These are phyloP conservation scores for Malassezia cuniculi DNA, from an alignment of 1,284 basidiomycete genomes.

Conservation along the genomic window DNA sequence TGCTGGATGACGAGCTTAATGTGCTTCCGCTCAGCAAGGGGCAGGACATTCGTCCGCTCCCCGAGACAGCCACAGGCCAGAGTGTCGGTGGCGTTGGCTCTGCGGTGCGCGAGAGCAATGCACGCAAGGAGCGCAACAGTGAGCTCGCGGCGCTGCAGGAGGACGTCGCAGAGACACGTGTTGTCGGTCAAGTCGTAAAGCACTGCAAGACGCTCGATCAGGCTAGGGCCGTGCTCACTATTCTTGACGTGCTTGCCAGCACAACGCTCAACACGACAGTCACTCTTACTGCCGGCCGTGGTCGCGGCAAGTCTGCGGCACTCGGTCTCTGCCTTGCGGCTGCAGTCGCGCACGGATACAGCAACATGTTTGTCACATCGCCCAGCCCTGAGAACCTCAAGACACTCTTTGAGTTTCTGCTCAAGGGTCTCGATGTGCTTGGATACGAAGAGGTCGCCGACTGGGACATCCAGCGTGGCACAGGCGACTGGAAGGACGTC, in stretches of 20 bases:
- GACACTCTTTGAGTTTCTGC: conserved; percentile 94
- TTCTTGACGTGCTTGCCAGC: conserved; percentile 39
- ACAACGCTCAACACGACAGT: conserved; percentile 74
- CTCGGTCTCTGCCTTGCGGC: conserved; percentile 85
- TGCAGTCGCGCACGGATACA: conserved; percentile 84
- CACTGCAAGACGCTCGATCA: conserved; percentile 89
- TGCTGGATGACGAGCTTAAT: conserved; percentile 95
- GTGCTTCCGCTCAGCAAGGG: conserved; percentile 91
- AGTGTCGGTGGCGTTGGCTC: conserved; percentile 24
- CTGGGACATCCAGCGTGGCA: conserved; percentile 87
- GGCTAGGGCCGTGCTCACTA: conserved; percentile 39
- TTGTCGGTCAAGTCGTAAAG: conserved; percentile 75
- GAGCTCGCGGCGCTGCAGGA: conserved; percentile 74
- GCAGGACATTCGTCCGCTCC: conserved; percentile 71
- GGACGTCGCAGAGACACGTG: conserved; percentile 68
- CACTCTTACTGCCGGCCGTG: conserved; percentile 82
- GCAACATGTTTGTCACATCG: conserved; percentile 95
- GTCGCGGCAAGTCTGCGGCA: conserved; percentile 91
- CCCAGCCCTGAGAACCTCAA: conserved; percentile 95
- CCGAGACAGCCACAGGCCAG: conserved; percentile 48
- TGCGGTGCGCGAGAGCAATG: conserved; percentile 50
- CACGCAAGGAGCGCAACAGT: conserved; percentile 47
- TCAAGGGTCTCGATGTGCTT: conserved; percentile 86
- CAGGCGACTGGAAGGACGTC: conserved; percentile 90
- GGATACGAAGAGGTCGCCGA: conserved; percentile 97